Evolutionary conservation across 306 rosid species (phyloP).

Genomic region (Lupinus albus): DNA sequence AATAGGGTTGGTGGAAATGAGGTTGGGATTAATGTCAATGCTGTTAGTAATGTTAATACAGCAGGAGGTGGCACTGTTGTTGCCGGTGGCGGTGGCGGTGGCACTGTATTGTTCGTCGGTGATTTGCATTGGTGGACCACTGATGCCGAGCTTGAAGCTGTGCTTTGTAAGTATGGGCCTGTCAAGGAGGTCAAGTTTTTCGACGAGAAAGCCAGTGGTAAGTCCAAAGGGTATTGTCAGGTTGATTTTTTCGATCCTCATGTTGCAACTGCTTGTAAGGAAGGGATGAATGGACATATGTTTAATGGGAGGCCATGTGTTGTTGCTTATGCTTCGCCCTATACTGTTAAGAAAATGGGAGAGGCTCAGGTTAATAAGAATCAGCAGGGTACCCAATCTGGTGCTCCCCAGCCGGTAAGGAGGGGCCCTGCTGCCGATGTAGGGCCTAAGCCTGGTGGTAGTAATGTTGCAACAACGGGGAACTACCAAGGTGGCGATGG

Average conservation of each 20-base stretch:
- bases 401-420: conserved; percentile 49
- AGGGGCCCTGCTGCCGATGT: conserved; percentile 67
- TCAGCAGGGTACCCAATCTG: too few species aligned
- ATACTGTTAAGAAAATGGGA: too few species aligned
- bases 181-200: too few species aligned
- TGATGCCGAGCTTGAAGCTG: conserved; percentile 78
- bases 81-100: conserved; percentile 63
- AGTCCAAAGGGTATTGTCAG: too few species aligned
- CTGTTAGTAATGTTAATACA: conserved; percentile 33
- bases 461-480: conserved; percentile 71
- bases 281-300: too few species aligned
- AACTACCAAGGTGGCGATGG: conserved; percentile 88
- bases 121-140: conserved; percentile 99
- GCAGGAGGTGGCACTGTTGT: conserved; percentile 43
- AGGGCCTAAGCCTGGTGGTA: conserved; percentile 66
- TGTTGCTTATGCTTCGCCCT: too few species aligned
- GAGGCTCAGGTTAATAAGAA: too few species aligned
- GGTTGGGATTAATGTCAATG: conserved; percentile 48
- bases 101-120: conserved; percentile 85
- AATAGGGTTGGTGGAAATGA: conserved; percentile 52
- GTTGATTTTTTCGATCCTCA: too few species aligned
- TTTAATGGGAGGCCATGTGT: too few species aligned
- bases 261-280: too few species aligned
- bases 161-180: too few species aligned
- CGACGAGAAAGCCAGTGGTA: too few species aligned